Percentiles rank a stretch among this genome's conserved stretches.
phyloP scores from a whole-genome alignment of 1,139 yeast genomes.

The Nakaseomyces delphensis region DNA sequence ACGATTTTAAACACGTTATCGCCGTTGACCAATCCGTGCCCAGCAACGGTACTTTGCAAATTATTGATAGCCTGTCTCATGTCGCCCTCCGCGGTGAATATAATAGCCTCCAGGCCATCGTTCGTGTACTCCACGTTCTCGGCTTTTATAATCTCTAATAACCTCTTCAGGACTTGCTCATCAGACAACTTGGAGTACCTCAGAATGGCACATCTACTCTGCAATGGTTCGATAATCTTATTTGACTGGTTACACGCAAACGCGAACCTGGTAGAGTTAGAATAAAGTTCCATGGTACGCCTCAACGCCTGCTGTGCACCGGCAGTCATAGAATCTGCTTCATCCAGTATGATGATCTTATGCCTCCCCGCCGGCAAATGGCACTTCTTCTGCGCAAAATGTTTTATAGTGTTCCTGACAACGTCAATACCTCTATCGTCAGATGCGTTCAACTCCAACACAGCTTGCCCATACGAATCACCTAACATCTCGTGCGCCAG shows the following conservation, averaged over 20 bases:
- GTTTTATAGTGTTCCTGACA: constrained; percentile 85
- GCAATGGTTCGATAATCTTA: constrained; percentile 93
- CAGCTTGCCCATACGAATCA: constrained; percentile 66
- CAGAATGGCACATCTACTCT: constrained; percentile 91
- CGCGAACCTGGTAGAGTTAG: constrained; percentile 91
- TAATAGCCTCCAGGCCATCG: constrained; percentile 86
- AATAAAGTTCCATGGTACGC: constrained; percentile 93
- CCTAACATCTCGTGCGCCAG: constrained; percentile 81
- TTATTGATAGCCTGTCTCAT: constrained; percentile 98
- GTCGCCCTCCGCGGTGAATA: constrained; percentile 97
- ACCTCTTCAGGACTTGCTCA: constrained; percentile 71
- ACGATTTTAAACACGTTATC: constrained; percentile 91
- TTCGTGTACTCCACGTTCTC: constrained; percentile 76
- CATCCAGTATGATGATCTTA: constrained; percentile 84
- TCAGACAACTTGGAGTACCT: constrained; percentile 76
- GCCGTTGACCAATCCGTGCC: constrained; percentile 82
- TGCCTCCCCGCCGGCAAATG: constrained; percentile 68
- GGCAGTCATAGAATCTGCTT: constrained; percentile 85
- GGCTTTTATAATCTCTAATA: constrained; percentile 58
- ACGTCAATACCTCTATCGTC: constrained; percentile 96
- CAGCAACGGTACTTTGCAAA: constrained; percentile 87
- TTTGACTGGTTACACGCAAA: constrained; percentile 94
- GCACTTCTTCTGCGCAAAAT: constrained; percentile 89
- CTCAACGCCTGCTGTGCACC: constrained; percentile 98
- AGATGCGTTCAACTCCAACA: constrained; percentile 86